phyloP scores from a whole-genome alignment of 768 basidiomycete species.

The Podaxis sp. region DNA sequence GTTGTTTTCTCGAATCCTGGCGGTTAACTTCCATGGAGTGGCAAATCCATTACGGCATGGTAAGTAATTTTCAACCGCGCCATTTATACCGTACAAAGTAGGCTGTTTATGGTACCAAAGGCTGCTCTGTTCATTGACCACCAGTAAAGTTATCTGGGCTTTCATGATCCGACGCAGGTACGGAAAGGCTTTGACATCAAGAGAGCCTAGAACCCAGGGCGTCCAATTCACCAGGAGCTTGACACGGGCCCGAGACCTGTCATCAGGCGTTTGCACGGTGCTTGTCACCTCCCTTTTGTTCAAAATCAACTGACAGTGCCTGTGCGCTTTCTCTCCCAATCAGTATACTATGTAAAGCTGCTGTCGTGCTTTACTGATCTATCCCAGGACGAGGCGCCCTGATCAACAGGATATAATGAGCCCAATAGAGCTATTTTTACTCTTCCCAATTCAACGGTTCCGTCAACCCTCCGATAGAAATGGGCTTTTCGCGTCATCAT shows the following conservation, averaged over 20 bases:
- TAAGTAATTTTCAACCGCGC: background rate
- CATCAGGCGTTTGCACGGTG: background rate
- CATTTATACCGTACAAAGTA: background rate
- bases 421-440: slow-evolving; percentile 7
- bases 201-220: background rate
- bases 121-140: background rate
- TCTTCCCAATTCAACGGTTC: slow-evolving; percentile 1
- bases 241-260: background rate
- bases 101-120: background rate
- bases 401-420: background rate
- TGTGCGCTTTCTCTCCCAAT: background rate
- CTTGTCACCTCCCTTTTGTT: background rate
- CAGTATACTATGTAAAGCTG: background rate
- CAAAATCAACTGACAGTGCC: background rate
- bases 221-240: background rate
- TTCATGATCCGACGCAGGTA: background rate
- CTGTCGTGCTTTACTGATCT: background rate
- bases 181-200: background rate
- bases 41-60: background rate
- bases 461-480: slow-evolving; percentile 11
- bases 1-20: background rate
- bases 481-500: slow-evolving; percentile 11
- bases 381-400: background rate
- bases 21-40: background rate
- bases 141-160: background rate